A percentile compares a stretch with the other conserved stretches of the same genome.
These are phyloP conservation scores for Aquilaria agallochum DNA, from an alignment of 441 rosid species.

Conservation along the genomic window DNA sequence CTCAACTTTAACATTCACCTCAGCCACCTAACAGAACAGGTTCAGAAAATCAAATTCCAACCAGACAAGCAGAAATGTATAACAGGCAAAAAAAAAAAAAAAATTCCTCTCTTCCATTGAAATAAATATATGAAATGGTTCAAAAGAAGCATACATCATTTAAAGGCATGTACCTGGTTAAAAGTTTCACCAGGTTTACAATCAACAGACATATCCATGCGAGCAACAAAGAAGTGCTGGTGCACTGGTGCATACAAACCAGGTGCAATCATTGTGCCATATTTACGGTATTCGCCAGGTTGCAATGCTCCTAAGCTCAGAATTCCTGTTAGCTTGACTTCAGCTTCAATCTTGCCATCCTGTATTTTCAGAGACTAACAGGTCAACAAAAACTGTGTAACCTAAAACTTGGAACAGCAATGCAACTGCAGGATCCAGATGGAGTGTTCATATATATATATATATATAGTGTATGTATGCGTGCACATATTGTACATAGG, in stretches of 20 bases:
- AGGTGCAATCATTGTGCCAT: conserved; percentile 86
- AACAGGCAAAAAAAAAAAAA: neutral
- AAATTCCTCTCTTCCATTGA: neutral
- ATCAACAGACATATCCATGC: conserved; percentile 88
- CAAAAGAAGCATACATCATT: neutral
- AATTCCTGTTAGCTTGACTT: conserved; percentile 81
- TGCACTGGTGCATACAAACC: conserved; percentile 87
- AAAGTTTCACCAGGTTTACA: conserved; percentile 79
- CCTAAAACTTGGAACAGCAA: neutral
- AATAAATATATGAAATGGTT: neutral
- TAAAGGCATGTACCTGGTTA: conserved; percentile 58
- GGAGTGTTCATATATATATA: no score
- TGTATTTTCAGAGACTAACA: conserved; percentile 16
- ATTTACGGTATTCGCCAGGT: conserved; percentile 80
- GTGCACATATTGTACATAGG: conserved; percentile 1
- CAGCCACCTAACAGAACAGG: conserved; percentile 50
- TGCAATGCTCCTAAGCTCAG: conserved; percentile 87
- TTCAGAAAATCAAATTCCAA: conserved; percentile 8
- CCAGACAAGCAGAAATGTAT: neutral
- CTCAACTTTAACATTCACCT: conserved; percentile 67
- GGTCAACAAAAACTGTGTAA: no score
- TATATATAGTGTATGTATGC: neutral
- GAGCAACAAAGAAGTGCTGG: conserved; percentile 89
- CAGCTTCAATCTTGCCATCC: conserved; percentile 94
- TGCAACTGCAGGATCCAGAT: neutral